Evolutionary conservation across 2,329 filamentous ascomycete genomes (phyloP), one percentile per base, ranked within the genome.

Genomic region (Fusarium sp.): DNA sequence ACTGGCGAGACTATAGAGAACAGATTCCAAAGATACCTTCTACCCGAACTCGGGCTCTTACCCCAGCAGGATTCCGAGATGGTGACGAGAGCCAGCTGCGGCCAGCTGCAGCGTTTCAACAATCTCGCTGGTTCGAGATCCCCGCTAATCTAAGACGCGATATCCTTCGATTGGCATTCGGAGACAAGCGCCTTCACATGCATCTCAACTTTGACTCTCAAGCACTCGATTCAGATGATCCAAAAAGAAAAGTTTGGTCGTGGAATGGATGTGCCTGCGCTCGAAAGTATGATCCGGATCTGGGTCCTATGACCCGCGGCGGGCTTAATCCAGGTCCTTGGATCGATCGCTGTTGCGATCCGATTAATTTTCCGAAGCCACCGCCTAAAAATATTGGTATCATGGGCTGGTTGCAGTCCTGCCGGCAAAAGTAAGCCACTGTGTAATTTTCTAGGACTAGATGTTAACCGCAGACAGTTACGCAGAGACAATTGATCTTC

Each of bases 381-480:
- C 3, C 22, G 22, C 22, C 22, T 24, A 7, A 24, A 4, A 24
- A 24, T 5, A 42, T 60, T 4, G 42, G 51, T 4, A 22, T 60
- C 2, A 57, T 60, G 34, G 57, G 57, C 1, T 60, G 57, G 57
- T 2, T 60, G 5, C 42, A 7, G 11, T 60, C 57, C 5, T 60
- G 57, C 33, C 51, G 57, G 7, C 57, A 60, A 48, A 60, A 57
- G 57, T 48, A 28, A 40, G 34, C 20, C 14, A 9, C 6, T 13
- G 8, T 4, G 7, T 11, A 7, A 31, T 14, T 17, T 2, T 13
- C 3, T 14, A 3, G 6, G 4, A 5, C 20, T 45, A 1, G 4
- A 18, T 2, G 20, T 5, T 54, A 2, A 63, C 13, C 10, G 5
- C 1, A 17, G 20, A 5, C 1, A 67, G 61, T 17, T 65, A 65